Evolutionary conservation across 139 green algal genomes (phyloP).

Genomic region (Pseudopediastrum boryanum): DNA sequence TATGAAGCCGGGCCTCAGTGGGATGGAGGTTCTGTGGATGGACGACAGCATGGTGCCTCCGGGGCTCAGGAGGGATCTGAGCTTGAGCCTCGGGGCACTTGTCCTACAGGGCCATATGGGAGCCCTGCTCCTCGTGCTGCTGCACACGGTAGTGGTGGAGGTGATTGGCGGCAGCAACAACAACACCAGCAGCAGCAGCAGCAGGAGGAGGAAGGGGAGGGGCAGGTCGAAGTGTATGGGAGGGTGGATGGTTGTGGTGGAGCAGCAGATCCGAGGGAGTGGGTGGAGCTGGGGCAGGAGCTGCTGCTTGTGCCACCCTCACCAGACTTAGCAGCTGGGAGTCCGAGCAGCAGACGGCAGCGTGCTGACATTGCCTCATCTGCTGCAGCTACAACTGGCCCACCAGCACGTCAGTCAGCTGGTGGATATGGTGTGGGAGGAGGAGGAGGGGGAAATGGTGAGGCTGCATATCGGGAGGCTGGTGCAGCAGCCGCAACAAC

Average conservation of each 20-base stretch:
- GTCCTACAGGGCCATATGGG: constrained; percentile 6
- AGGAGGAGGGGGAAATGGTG: no score
- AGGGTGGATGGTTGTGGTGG: no score
- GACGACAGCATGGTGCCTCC: not conserved
- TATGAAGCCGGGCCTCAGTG: no score
- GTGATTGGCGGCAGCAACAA: not conserved
- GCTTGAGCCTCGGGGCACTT: constrained; percentile 2
- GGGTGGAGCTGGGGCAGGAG: constrained; percentile 22
- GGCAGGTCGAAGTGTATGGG: not conserved
- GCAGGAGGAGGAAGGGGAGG: constrained; percentile 6
- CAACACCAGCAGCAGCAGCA: not conserved
- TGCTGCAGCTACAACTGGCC: not conserved
- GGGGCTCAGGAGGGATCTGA: not conserved
- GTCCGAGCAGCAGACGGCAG: not conserved
- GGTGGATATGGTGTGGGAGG: no score
- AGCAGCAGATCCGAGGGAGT: not conserved
- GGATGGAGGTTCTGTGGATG: not conserved
- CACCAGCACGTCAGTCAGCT: no score
- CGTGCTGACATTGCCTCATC: not conserved
- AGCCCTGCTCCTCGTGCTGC: no score
- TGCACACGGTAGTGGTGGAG: not conserved
- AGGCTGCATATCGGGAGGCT: no score
- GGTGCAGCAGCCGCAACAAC: no score
- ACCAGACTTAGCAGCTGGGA: not conserved
- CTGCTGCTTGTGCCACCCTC: no score